Evolutionary conservation across 495 filamentous ascomycete species (phyloP).

Genomic region (Evernia prunastri): DNA sequence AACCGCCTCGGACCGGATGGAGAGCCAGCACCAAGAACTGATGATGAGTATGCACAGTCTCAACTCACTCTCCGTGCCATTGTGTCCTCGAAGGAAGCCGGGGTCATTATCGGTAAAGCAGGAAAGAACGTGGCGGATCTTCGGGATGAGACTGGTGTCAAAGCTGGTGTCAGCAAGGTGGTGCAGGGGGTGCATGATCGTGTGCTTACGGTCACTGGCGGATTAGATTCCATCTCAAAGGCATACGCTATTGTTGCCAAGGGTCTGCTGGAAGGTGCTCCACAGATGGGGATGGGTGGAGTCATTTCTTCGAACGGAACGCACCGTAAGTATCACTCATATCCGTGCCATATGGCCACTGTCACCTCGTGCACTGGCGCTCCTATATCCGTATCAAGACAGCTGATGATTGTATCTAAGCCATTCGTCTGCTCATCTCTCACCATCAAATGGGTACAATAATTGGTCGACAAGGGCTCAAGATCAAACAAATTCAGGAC

Average conservation of each 20-base stretch:
- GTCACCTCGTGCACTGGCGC: background rate
- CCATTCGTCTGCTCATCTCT: conserved; percentile 93
- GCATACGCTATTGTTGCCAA: conserved; percentile 92
- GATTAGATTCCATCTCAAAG: conserved; percentile 74
- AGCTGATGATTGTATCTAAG: conserved; percentile 44
- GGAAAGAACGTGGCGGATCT: conserved; percentile 98
- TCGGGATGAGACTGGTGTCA: conserved; percentile 93
- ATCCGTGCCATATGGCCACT: background rate
- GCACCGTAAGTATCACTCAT: conserved; percentile 65
- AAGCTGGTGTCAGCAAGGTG: conserved; percentile 97
- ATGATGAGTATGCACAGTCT: conserved; percentile 89
- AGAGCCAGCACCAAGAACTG: conserved; percentile 71
- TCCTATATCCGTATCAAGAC: background rate
- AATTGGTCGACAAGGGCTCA: conserved; percentile 89
- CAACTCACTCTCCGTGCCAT: conserved; percentile 93
- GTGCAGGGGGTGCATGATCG: conserved; percentile 95
- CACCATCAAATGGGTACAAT: conserved; percentile 99
- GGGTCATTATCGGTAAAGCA: conserved; percentile 96
- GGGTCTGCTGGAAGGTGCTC: conserved; percentile 84
- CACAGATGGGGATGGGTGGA: conserved; percentile 90
- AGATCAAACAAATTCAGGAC: conserved; percentile 99
- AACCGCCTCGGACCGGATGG: conserved; percentile 58
- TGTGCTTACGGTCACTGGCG: conserved; percentile 88
- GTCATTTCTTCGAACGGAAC: conserved; percentile 77
- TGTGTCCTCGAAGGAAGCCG: conserved; percentile 96